Conservation (phyloP, 495 filamentous ascomycete species). For the Articulospora tetracladia region DNA sequence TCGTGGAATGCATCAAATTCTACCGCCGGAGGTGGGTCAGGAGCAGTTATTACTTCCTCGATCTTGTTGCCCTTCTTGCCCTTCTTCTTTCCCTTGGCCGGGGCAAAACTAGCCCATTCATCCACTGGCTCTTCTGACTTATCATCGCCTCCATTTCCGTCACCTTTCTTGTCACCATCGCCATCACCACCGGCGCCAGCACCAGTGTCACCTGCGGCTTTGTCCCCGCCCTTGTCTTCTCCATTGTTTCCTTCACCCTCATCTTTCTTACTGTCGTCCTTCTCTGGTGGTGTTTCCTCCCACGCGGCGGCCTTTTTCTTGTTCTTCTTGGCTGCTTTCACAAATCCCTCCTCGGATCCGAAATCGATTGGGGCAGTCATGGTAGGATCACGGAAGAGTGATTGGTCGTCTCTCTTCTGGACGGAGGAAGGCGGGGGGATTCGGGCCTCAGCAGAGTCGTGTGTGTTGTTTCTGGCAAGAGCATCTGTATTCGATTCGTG, state of each 20-base stretch:
- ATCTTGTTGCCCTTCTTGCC: constrained; percentile 30
- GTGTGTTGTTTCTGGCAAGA: constrained; percentile 24
- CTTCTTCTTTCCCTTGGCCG: constrained; percentile 40
- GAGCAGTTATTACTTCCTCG: constrained; percentile 23
- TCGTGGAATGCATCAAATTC: constrained; percentile 41
- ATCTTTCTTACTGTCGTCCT: constrained; percentile 45
- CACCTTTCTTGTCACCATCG: constrained; percentile 30
- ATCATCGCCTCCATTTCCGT: constrained; percentile 29
- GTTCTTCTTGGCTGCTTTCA: constrained; percentile 41
- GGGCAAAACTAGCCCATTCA: constrained; percentile 28
- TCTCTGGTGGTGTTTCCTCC: constrained; percentile 20
- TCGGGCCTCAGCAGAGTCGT: constrained; percentile 17
- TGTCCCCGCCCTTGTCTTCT: constrained; percentile 25
- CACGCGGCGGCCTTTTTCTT: constrained; percentile 22
- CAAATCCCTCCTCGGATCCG: constrained; percentile 40
- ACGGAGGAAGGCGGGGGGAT: constrained; percentile 17
- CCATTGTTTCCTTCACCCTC: constrained; percentile 32
- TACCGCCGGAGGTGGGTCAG: constrained; percentile 10
- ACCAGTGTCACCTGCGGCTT: constrained; percentile 25
- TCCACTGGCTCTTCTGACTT: constrained; percentile 29
- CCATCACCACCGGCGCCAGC: constrained; percentile 31
- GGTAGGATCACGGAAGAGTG: constrained; percentile 29
- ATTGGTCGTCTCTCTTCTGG: constrained; percentile 21
- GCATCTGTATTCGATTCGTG: constrained; percentile 21
- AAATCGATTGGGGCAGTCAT: constrained; percentile 38